These are phyloP conservation scores for Casuarina glauca DNA, from an alignment of 306 rosid genomes.

Conservation along the genomic window DNA sequence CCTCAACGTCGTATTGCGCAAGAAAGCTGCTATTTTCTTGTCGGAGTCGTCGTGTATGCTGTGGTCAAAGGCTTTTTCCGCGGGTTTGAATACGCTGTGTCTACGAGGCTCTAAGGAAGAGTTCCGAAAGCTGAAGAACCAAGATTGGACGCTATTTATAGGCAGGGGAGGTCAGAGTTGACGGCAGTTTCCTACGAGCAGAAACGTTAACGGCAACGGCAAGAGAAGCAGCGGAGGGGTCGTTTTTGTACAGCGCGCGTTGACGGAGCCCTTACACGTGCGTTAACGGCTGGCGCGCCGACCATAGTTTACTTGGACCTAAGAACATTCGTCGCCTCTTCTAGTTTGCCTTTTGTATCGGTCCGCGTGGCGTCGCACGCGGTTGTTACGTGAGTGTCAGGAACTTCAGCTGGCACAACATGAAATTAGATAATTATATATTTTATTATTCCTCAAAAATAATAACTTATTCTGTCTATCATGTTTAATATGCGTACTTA, in stretches of 20 bases:
- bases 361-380: not conserved
- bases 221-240: not conserved
- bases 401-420: no score
- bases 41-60: not conserved
- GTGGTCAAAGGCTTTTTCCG: not conserved
- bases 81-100: not conserved
- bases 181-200: conserved; percentile 15
- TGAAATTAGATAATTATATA: no score
- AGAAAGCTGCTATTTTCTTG: not conserved
- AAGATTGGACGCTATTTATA: conserved; percentile 28
- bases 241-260: not conserved
- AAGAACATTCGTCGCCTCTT: conserved; percentile 37
- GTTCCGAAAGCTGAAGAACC: not conserved
- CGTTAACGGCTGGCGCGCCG: conserved; percentile 35
- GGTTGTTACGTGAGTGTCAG: not conserved
- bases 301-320: conserved; percentile 34
- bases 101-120: no score
- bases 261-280: conserved; percentile 17
- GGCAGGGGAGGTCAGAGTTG: not conserved
- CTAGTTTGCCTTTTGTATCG: not conserved
- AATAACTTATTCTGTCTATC: no score
- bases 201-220: conserved; percentile 24
- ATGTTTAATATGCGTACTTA: no score
- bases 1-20: not conserved
- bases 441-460: no score